phyloP scores from a whole-genome alignment of 345 rosid genomes.

The Hibiscus trionum region DNA sequence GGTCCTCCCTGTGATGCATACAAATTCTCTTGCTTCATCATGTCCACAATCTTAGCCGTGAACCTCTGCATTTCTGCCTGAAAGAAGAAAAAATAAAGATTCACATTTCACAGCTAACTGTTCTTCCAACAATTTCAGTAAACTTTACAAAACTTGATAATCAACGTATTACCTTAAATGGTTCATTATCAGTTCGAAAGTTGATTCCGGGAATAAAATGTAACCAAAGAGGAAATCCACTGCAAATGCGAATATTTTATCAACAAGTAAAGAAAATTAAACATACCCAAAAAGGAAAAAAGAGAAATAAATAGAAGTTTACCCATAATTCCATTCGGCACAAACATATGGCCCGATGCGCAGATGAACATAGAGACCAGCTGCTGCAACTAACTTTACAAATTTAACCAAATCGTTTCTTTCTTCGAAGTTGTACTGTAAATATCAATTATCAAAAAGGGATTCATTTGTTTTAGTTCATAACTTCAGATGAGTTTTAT shows the following conservation, averaged over 20 bases:
- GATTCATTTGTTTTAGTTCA: not conserved
- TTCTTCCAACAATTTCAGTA: not conserved
- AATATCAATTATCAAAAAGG: not conserved
- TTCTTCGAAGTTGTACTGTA: constrained; percentile 84
- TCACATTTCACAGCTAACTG: not conserved
- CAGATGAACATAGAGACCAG: constrained; percentile 86
- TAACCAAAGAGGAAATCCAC: constrained; percentile 94
- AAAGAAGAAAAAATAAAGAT: not conserved
- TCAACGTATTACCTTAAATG: constrained; percentile 55
- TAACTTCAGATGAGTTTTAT: not conserved
- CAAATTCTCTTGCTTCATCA: constrained; percentile 85
- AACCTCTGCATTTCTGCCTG: constrained; percentile 89
- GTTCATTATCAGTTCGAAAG: constrained; percentile 82
- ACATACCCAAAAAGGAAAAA: not conserved
- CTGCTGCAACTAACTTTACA: constrained; percentile 67
- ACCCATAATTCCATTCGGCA: constrained; percentile 99
- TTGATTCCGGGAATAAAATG: constrained; percentile 80
- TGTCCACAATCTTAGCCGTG: constrained; percentile 74
- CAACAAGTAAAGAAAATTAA: not conserved
- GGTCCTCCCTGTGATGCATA: constrained; percentile 98
- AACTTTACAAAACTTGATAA: not conserved
- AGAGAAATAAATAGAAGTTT: not conserved
- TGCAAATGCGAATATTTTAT: constrained; percentile 31
- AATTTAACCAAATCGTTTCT: constrained; percentile 80
- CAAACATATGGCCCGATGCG: constrained; percentile 96